Base-by-base conservation (phyloP, 2,329 filamentous ascomycete species). In the Pseudogymnoascus sp. region DNA sequence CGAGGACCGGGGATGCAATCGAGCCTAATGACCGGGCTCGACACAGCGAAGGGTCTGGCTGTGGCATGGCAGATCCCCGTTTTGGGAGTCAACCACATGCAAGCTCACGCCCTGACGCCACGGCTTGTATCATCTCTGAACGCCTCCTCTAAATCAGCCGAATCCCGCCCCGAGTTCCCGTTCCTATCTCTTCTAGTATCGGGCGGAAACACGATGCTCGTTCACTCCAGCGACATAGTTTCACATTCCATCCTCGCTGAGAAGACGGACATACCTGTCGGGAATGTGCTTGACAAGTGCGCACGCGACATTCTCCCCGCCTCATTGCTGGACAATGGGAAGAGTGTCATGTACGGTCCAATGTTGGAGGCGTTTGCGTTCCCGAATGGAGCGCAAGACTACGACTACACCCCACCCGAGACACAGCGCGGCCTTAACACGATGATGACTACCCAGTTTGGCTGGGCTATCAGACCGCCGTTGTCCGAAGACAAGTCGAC, bases 51-150 rank as follows among this genome's bases (percentile, higher is more conserved):
- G 75, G 94, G 92, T 0, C 81, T 97, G 19, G 86, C 92, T 0
- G 80, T 90, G 19, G 92, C 91, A 38, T 96, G 90, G 90, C 82
- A 86, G 66, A 82, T 92, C 38, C 92, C 93, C 2, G 78, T 97
- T 33, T 74, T 97, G 1, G 94, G 86, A 0, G 90, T 97, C 0
- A 90, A 99, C 74, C 94, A 99, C 74, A 97, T 99, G 94, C 92
- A 97, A 73, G 94, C 92, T 10, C 94, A 99, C 74, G 89, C 94
- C 16, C 77, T 99, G 65, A 97, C 94, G 16, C 90, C 93, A 14
- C 82, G 91, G 8, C 82, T 99, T 43, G 86, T 88, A 3, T 76
- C 79, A 33, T 89, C 89, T 4, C 74, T 93, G 64, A 59, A 59
- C 14, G 55, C 33, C 6, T 23, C 61, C 67, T 59, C 49, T n/a